Evolutionary conservation across 441 rosid species (phyloP), one percentile per base, ranked within the genome.

Genomic region (Eutrema salsugineum): DNA sequence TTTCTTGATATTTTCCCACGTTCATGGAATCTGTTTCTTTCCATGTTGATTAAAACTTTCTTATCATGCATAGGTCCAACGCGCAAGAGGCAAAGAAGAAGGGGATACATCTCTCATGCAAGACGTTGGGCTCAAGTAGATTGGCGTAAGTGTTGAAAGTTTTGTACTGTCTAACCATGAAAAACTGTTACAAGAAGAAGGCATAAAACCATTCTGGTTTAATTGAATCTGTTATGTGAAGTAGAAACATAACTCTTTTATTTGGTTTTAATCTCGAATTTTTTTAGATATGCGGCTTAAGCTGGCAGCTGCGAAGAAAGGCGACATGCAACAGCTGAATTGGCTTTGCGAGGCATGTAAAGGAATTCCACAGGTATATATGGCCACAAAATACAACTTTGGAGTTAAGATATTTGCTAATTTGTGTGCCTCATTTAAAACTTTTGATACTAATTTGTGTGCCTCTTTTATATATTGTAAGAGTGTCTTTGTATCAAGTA

Each of bases 301-400:
- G 82, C 89, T 91, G 33, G 85, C 91, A 44, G 69, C 93, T n/a
- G 91, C 73, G 48, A 83, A 63, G 59, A 92, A 84, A 80, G 76
- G 84, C 50, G 94, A 90, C 77, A 81, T 79, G 56, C 79, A 81
- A 79, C 94, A 90, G 70, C 82, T 91, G 59, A 79, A 81, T 76
- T 80, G 79, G 85, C 90, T 92, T 79, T 86, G 91, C 60, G 83
- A 90, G 80, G 94, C 98, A 42, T 90, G 97, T 87, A 88, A 88
- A 82, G 97, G 97, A 84, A 86, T 84, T 65, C 81, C 93, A 19
- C 94, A 74, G 94, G 96, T 90, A 80, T 22, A 10, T 15, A 6
- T 55, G 16, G 27, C 22, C 53, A 50, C 19, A 50, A 28, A 12
- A 40, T 28, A 60, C 51, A 49, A 60, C 10, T 62, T 42, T 30